phyloP scores from a whole-genome alignment of 2,329 filamentous ascomycete genomes.

The Pseudocercospora fijiensis region DNA sequence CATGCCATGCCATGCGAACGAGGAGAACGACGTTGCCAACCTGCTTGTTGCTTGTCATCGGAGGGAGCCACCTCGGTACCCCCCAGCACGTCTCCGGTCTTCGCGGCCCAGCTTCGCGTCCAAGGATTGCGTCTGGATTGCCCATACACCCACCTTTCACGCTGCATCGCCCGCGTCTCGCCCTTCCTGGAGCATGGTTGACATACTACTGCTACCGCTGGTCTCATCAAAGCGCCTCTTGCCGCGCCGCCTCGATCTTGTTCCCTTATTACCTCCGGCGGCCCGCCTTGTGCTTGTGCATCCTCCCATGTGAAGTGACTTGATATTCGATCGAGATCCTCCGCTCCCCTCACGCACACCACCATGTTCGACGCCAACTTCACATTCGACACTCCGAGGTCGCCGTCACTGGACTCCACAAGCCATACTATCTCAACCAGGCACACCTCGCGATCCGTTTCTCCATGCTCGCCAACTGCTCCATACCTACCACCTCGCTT shows the following conservation, averaged over 20 bases:
- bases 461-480: constrained; percentile 33
- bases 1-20: constrained; percentile 4
- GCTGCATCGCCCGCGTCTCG: constrained; percentile 1
- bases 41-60: constrained; percentile 1
- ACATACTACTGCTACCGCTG: neutral
- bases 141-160: neutral
- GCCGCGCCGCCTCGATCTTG: constrained; percentile 1
- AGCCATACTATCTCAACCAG: constrained; percentile 25
- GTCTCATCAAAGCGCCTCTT: constrained; percentile 1
- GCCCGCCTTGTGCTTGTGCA: constrained; percentile 7
- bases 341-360: neutral
- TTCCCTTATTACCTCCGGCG: constrained; percentile 4
- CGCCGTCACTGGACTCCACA: constrained; percentile 31
- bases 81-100: neutral
- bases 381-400: constrained; percentile 32
- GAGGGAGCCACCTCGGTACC: neutral
- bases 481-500: constrained; percentile 30
- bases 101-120: neutral
- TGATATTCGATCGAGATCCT: constrained; percentile 5
- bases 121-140: constrained; percentile 5
- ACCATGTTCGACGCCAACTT: constrained; percentile 38
- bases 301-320: neutral
- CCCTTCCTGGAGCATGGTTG: neutral
- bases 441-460: constrained; percentile 35
- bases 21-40: neutral